These are phyloP conservation scores for Saccharomycopsis synnaedendra DNA, from an alignment of 805 yeast genomes.

Conservation along the genomic window DNA sequence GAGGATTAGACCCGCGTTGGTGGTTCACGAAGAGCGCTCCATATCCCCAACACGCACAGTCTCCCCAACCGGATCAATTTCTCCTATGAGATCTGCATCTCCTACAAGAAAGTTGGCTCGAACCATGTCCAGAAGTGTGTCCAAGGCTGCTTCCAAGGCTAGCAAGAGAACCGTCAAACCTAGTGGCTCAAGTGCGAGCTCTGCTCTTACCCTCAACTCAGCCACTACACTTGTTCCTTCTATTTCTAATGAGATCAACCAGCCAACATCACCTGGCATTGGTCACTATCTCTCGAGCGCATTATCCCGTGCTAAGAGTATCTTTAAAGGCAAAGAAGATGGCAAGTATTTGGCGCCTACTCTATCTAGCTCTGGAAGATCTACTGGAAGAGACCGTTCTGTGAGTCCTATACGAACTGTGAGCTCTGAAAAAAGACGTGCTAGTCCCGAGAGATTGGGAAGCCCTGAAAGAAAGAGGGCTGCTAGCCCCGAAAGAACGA, in stretches of 20 bases:
- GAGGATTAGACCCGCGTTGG: background rate
- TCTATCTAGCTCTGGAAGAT: background rate
- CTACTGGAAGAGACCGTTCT: background rate
- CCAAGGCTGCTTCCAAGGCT: background rate
- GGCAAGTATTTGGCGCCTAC: background rate
- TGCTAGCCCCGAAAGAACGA: too few relatives aligned
- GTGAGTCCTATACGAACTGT: too few relatives aligned
- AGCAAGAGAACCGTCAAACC: background rate
- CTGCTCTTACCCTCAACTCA: background rate
- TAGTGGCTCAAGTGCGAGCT: background rate
- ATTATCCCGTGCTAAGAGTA: slow-evolving; percentile 11
- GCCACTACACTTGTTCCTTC: background rate
- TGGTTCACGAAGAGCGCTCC: background rate
- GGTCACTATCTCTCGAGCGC: slow-evolving; percentile 8
- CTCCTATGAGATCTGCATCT: background rate
- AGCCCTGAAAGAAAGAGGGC: too few relatives aligned
- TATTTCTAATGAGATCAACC: background rate
- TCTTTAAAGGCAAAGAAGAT: slow-evolving; percentile 7
- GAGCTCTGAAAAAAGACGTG: too few relatives aligned
- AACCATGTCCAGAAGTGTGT: background rate
- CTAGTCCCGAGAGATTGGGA: too few relatives aligned
- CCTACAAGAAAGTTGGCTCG: background rate
- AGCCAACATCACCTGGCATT: slow-evolving; percentile 4
- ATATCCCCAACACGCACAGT: background rate
- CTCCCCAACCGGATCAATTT: background rate